Evolutionary conservation across 345 rosid species (phyloP).

Genomic region (Pseudoturritis turrita): DNA sequence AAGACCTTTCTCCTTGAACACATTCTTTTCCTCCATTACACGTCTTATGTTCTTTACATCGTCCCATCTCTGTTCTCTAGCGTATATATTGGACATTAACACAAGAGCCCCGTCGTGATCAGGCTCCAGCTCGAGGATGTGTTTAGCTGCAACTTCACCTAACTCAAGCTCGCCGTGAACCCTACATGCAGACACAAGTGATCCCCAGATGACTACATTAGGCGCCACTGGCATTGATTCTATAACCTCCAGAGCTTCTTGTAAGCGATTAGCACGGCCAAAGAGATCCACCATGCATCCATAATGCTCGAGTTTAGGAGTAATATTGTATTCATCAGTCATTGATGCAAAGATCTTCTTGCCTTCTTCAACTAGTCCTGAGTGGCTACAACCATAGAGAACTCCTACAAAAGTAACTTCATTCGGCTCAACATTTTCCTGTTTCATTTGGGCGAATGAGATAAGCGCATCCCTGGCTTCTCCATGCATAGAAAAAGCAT

Average conservation of each 20-base stretch:
- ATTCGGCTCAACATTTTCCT: constrained; percentile 39
- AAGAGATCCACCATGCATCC: constrained; percentile 64
- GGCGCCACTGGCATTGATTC: constrained; percentile 51
- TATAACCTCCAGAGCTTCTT: constrained; percentile 45
- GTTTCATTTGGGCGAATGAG: constrained; percentile 41
- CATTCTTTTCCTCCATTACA: constrained; percentile 42
- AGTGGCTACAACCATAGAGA: constrained; percentile 59
- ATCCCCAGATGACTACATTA: constrained; percentile 60
- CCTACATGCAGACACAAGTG: constrained; percentile 62
- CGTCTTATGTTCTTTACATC: constrained; percentile 53
- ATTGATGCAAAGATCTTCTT: constrained; percentile 43
- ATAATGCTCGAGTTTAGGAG: constrained; percentile 54
- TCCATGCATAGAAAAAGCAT: constrained; percentile 57
- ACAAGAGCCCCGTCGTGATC: constrained; percentile 63
- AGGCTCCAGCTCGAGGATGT: constrained; percentile 52
- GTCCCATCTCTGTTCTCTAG: constrained; percentile 61
- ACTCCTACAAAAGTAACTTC: constrained; percentile 46
- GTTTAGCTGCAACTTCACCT: constrained; percentile 57
- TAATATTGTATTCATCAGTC: constrained; percentile 37
- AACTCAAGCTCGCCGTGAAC: constrained; percentile 47
- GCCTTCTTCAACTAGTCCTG: constrained; percentile 62
- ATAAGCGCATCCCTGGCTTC: constrained; percentile 39
- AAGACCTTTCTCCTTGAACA: constrained; percentile 53
- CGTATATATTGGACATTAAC: constrained; percentile 61
- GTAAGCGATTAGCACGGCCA: constrained; percentile 46